These are phyloP conservation scores for Fusarium sp. DNA, from an alignment of 2,329 filamentous ascomycete genomes.

Conservation along the genomic window DNA sequence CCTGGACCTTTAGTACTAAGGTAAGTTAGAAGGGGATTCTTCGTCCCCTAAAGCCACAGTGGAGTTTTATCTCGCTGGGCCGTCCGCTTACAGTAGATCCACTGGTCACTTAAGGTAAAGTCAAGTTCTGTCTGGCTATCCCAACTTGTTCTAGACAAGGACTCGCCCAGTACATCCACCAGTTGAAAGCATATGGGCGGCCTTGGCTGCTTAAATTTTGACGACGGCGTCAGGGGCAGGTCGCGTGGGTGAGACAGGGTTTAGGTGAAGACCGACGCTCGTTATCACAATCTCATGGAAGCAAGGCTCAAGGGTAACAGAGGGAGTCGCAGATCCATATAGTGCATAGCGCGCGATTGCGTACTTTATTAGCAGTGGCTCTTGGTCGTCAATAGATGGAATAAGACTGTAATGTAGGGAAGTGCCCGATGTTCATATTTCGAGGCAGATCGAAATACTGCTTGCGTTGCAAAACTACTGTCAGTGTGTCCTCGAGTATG, in stretches of 20 bases:
- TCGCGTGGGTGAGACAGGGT: constrained; percentile 43
- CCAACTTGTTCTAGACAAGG: constrained; percentile 34
- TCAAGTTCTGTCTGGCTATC: constrained; percentile 23
- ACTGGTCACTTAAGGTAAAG: constrained; percentile 34
- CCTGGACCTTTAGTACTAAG: constrained; percentile 12
- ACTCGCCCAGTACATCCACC: constrained; percentile 29
- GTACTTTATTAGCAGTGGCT: neutral
- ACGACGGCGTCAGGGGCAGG: constrained; percentile 41
- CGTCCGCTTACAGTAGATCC: constrained; percentile 28
- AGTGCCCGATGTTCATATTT: neutral
- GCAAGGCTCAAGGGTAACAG: neutral
- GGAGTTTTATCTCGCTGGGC: constrained; percentile 33
- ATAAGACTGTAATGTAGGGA: neutral
- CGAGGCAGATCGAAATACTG: neutral
- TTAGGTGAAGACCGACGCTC: constrained; percentile 22
- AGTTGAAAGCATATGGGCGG: constrained; percentile 39
- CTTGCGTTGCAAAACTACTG: neutral
- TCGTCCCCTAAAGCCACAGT: constrained; percentile 37
- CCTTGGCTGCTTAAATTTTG: constrained; percentile 32
- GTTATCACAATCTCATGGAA: neutral
- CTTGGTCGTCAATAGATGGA: neutral
- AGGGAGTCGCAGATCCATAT: constrained; percentile 10
- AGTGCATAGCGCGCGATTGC: neutral
- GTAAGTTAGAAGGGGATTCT: constrained; percentile 19
- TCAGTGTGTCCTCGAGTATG: neutral